Conservation (phyloP, 1,284 basidiomycete species). For the Phylloporus sp. region DNA sequence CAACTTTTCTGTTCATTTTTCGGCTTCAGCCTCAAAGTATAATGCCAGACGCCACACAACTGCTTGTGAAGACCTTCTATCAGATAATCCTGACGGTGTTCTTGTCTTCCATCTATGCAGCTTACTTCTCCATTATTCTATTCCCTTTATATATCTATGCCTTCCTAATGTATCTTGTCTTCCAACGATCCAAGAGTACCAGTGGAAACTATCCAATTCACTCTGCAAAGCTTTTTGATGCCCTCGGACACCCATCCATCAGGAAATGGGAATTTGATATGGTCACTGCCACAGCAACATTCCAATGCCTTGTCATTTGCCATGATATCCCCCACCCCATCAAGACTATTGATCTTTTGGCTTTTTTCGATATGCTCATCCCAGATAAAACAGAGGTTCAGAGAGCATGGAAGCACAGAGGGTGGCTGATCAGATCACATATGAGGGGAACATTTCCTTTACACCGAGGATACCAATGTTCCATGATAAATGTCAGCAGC, state of each 20-base stretch:
- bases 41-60: too few relatives aligned
- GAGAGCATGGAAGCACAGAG: neutral
- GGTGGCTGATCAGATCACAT: slow-evolving; percentile 1
- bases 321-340: slow-evolving; percentile 3
- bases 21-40: too few relatives aligned
- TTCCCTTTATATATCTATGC: neutral
- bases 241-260: slow-evolving; percentile 9
- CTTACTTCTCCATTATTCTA: too few relatives aligned
- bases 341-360: neutral
- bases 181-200: too few relatives aligned
- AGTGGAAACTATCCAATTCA: slow-evolving; percentile 8
- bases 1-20: too few relatives aligned
- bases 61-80: too few relatives aligned
- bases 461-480: slow-evolving; percentile 7
- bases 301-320: slow-evolving; percentile 14
- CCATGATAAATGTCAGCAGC: neutral
- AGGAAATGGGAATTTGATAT: slow-evolving; percentile 14
- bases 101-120: too few relatives aligned
- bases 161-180: too few relatives aligned
- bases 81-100: too few relatives aligned
- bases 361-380: slow-evolving; percentile 6
- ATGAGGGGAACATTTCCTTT: slow-evolving; percentile 2
- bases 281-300: neutral
- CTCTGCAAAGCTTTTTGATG: slow-evolving; percentile 6
- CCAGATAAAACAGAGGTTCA: neutral